Base-by-base conservation (phyloP, 2,329 filamentous ascomycete genomes). In the Fusarium staphyleae region DNA sequence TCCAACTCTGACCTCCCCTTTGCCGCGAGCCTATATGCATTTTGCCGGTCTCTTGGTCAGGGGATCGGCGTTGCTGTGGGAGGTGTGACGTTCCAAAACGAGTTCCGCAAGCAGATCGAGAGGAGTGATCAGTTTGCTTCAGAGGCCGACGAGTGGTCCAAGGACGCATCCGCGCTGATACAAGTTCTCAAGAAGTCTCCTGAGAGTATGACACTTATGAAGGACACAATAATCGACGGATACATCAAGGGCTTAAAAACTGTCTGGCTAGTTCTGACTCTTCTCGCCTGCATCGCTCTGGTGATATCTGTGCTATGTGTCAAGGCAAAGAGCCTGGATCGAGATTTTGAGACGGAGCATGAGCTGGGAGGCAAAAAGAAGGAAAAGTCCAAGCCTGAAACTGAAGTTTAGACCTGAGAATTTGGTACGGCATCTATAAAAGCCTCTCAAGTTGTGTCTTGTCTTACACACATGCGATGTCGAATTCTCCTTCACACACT, bases 21-120 rank as follows among this genome's bases (percentile, higher is more conserved):
- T 13, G 81, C 86, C 33, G 81, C 84, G 1, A 86, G 83, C 10
- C 83, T 90, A 75, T 88, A 87, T 72, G 82, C 81, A 46, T 90
- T 91, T 75, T 65, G 54, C 32, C 56, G 63, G n/a, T 80, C 82
- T 2, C 79, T 89, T 18, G 87, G 87, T 0, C 85, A 89, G 67
- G 78, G 82, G 0, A 72, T 89, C 9, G 87, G 87, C 18, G 83
- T 90, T 3, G 86, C 87, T 2, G 77, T 89, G 44, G 84, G 85
- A 2, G 87, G 87, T 3, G 85, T 87, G 26, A 80, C 88, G 46
- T 90, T 90, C 73, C 86, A 90, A 70, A 90, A 89, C 60, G 77
- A 79, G 50, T 82, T 87, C 72, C 75, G 74, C 47, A 72, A 71
- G 36, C 79, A 82, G 55, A 70, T 88, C 36, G 60, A 75, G 12